Conservation (phyloP, 2,329 filamentous ascomycete genomes). For the Aspergillus arachidicola region DNA sequence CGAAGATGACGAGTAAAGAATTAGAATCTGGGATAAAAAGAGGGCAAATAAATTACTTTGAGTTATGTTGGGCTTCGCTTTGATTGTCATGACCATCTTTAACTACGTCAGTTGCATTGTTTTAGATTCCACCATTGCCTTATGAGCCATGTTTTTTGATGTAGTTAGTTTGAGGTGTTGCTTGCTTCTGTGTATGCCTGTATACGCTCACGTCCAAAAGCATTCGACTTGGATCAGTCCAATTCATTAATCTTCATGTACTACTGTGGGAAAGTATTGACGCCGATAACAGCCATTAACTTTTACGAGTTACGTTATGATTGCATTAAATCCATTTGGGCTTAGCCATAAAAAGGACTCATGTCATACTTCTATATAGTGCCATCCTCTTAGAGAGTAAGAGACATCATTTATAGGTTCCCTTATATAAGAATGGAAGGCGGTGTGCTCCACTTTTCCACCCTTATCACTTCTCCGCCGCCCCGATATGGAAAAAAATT, state of each 20-base stretch:
- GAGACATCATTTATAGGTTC: too few relatives aligned
- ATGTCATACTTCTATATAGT: too few relatives aligned
- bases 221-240: background rate
- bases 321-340: background rate
- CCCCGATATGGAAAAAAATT: background rate
- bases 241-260: background rate
- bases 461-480: background rate
- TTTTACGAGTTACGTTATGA: background rate
- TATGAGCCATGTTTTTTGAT: background rate
- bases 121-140: background rate
- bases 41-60: background rate
- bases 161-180: background rate
- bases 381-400: background rate
- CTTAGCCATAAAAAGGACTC: background rate
- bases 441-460: background rate
- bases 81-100: conserved; percentile 9
- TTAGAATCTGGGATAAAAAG: conserved; percentile 6
- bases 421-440: background rate
- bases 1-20: conserved; percentile 38
- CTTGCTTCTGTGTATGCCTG: background rate
- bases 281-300: background rate
- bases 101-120: conserved; percentile 1
- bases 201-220: background rate
- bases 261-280: background rate
- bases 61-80: background rate